These are phyloP conservation scores for Penicillium tannophilum DNA, from an alignment of 495 filamentous ascomycete genomes.

Conservation along the genomic window DNA sequence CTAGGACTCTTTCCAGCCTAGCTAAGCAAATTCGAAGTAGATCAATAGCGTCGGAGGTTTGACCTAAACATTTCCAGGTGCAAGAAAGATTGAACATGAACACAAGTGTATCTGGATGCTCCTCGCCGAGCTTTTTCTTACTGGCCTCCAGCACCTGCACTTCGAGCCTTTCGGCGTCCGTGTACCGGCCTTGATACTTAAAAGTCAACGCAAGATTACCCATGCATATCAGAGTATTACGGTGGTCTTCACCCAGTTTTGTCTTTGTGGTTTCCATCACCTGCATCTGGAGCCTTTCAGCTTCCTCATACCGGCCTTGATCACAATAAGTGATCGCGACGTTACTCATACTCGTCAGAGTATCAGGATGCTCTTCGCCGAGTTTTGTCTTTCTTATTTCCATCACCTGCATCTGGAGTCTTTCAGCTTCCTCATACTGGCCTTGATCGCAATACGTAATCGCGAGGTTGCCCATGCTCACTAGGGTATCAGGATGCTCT, in stretches of 20 bases:
- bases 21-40: background rate
- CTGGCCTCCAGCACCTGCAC: too few relatives aligned
- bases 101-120: background rate
- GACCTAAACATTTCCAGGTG: background rate
- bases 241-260: too few relatives aligned
- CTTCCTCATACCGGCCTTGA: too few relatives aligned
- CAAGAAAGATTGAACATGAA: background rate
- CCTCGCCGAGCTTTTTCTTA: too few relatives aligned
- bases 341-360: background rate
- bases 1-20: background rate
- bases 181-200: too few relatives aligned
- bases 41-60: background rate
- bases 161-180: too few relatives aligned
- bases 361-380: background rate
- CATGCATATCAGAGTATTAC: background rate
- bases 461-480: background rate
- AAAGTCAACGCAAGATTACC: too few relatives aligned
- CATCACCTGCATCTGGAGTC: background rate
- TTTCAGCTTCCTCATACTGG: background rate
- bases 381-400: too few relatives aligned
- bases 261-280: too few relatives aligned
- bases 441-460: background rate
- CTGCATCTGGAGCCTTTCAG: too few relatives aligned
- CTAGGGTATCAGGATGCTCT: background rate
- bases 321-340: too few relatives aligned